These are phyloP conservation scores for Serendipita indica DNA, from an alignment of 768 basidiomycete genomes.

Conservation along the genomic window DNA sequence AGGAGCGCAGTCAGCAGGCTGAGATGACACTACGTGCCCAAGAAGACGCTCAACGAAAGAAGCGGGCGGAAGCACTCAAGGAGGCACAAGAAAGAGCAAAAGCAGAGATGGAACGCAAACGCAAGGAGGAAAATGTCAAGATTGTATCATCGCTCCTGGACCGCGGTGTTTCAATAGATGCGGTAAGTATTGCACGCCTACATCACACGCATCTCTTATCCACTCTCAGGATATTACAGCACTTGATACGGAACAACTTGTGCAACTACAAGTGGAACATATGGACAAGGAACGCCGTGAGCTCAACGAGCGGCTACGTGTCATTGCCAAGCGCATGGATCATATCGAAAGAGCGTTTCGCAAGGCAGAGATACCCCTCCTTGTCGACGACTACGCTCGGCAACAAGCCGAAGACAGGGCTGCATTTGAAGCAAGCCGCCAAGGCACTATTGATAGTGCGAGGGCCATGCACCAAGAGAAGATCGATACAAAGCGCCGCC, in stretches of 20 bases:
- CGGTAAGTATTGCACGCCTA: background rate
- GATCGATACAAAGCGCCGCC: constrained; percentile 56
- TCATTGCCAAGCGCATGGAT: constrained; percentile 79
- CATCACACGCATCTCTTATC: constrained; percentile 9
- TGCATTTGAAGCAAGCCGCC: constrained; percentile 49
- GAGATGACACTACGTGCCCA: constrained; percentile 51
- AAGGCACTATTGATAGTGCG: constrained; percentile 40
- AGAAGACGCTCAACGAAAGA: constrained; percentile 23
- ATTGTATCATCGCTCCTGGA: constrained; percentile 72
- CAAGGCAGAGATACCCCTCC: constrained; percentile 78
- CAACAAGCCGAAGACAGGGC: constrained; percentile 69
- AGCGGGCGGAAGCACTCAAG: constrained; percentile 25
- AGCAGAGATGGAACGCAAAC: constrained; percentile 52
- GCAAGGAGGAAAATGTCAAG: constrained; percentile 73
- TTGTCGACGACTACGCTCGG: constrained; percentile 68
- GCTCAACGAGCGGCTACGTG: constrained; percentile 62
- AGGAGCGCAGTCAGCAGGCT: constrained; percentile 65
- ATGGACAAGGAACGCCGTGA: constrained; percentile 95
- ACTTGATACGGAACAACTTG: constrained; percentile 71
- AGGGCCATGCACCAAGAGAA: constrained; percentile 46
- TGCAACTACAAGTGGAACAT: constrained; percentile 84
- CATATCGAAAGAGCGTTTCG: constrained; percentile 91
- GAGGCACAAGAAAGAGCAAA: constrained; percentile 41
- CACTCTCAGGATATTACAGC: constrained; percentile 55
- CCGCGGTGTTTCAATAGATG: constrained; percentile 31